Base-by-base conservation (phyloP, 2,329 filamentous ascomycete species). In the Thyridium curvatum region DNA sequence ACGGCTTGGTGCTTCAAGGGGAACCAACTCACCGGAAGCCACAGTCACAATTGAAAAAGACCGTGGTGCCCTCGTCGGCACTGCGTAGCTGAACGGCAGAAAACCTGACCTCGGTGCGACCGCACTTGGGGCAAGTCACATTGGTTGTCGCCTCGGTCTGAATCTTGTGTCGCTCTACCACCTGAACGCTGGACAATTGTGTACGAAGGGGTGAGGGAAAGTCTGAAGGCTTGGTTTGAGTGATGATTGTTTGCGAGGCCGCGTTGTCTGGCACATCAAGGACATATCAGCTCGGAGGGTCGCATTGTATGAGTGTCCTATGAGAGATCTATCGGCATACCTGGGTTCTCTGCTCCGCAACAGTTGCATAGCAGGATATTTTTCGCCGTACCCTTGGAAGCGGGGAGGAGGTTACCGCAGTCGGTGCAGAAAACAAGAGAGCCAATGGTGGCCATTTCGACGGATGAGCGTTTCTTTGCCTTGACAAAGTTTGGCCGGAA, bases 361-460 rank as follows among this genome's bases (percentile, higher is more conserved):
- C 90, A 83, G 53, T 87, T 84, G 71, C 91, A 98, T 48, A 75
- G 72, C 41, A 97, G 67, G 41, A 85, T 75, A 41, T 84, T 84
- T 56, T 88, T 85, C 50, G 79, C 73, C 42, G 81, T 82, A 44
- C 86, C 87, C 46, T 83, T 84, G 34, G 86, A 88, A 38, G 83
- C 77, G 38, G 93, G 88, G 31, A 97, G 71, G 4, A 96, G 73
- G 59, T 94, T 94, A 45, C 91, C 91, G 61, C 91, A 97, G 59
- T 90, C 86, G 39, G 76, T 86, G 69, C 91, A 97, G 63, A 97
- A 97, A 29, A 95, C 82, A 31, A 97, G 72, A 38, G 89, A 91
- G 40, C 89, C 91, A 49, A 96, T 89, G 14, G 86, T 82, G 48
- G 90, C 81, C 91, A 96, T 96, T n/a, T n/a, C n/a, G n/a, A n/a